Conservation (phyloP, 1,284 basidiomycete genomes). For the Kwoniella shivajii region DNA sequence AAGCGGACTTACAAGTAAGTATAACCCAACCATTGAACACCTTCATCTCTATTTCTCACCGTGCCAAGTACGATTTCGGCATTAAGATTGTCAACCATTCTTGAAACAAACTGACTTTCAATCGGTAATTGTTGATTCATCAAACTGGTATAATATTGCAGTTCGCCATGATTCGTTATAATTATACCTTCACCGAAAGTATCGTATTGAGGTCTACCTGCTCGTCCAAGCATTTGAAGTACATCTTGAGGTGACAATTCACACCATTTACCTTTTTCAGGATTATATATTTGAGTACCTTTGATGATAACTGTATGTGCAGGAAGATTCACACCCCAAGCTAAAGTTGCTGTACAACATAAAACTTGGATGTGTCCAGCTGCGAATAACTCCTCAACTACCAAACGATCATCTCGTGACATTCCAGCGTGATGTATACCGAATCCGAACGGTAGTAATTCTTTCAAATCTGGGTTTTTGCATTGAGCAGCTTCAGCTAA, state of each 20-base stretch:
- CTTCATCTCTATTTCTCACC: slow-evolving; percentile 93
- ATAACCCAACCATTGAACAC: slow-evolving; percentile 95
- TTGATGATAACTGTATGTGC: slow-evolving; percentile 99
- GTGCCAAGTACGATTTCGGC: slow-evolving; percentile 97
- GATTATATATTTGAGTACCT: slow-evolving; percentile 98
- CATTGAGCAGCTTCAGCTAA: slow-evolving; percentile 81
- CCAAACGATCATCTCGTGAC: slow-evolving; percentile 86
- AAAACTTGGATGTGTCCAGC: slow-evolving; percentile 92
- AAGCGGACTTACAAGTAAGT: slow-evolving; percentile 74
- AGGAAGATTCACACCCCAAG: slow-evolving; percentile 99
- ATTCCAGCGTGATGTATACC: slow-evolving; percentile 99
- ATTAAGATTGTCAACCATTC: slow-evolving; percentile 93
- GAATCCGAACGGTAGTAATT: slow-evolving; percentile 93
- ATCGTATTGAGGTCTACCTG: slow-evolving; percentile 96
- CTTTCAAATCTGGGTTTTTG: slow-evolving; percentile 80
- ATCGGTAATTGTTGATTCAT: slow-evolving; percentile 96
- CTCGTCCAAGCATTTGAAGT: slow-evolving; percentile 97
- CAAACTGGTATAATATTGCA: slow-evolving; percentile 94
- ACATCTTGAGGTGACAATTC: slow-evolving; percentile 97
- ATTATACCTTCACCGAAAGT: slow-evolving; percentile 98
- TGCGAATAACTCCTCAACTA: slow-evolving; percentile 93
- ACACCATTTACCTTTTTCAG: slow-evolving; percentile 96
- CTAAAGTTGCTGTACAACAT: slow-evolving; percentile 95
- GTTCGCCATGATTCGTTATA: slow-evolving; percentile 95
- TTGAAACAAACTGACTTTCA: slow-evolving; percentile 91